Conservation (phyloP, 2,329 filamentous ascomycete species). For the Neocucurbitaria cava region DNA sequence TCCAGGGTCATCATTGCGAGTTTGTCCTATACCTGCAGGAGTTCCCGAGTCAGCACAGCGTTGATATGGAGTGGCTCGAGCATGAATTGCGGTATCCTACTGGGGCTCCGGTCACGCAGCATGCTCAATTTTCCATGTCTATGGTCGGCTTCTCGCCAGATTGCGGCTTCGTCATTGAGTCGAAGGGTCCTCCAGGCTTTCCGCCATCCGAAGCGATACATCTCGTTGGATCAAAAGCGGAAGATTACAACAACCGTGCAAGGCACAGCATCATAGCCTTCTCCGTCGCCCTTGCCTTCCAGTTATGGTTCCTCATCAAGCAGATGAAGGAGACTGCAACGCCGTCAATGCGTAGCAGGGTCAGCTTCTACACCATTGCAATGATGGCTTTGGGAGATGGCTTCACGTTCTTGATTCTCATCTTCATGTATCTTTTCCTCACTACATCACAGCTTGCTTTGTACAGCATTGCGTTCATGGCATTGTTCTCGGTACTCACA, state of each 20-base stretch:
- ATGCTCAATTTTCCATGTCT: constrained; percentile 64
- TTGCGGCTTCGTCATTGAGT: constrained; percentile 70
- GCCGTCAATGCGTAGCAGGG: constrained; percentile 67
- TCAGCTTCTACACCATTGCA: constrained; percentile 70
- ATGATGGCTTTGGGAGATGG: constrained; percentile 68
- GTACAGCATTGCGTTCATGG: constrained; percentile 64
- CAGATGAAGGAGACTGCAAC: constrained; percentile 71
- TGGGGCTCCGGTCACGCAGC: constrained; percentile 60
- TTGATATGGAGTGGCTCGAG: constrained; percentile 61
- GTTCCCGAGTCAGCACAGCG: constrained; percentile 25
- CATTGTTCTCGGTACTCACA: constrained; percentile 66
- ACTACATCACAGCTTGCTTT: constrained; percentile 63
- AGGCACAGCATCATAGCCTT: constrained; percentile 62
- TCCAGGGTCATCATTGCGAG: constrained; percentile 82
- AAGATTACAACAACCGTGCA: constrained; percentile 61
- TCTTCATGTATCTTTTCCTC: constrained; percentile 60
- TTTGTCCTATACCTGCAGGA: constrained; percentile 86
- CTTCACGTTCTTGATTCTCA: constrained; percentile 62
- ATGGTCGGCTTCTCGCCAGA: constrained; percentile 70
- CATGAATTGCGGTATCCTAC: constrained; percentile 66
- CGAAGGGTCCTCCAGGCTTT: constrained; percentile 64
- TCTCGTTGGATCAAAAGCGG: constrained; percentile 63
- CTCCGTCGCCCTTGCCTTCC: constrained; percentile 56
- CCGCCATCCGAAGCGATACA: constrained; percentile 60
- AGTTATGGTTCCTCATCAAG: constrained; percentile 64